Base-by-base conservation (phyloP, 768 basidiomycete genomes). In the Dentipellis sp. region DNA sequence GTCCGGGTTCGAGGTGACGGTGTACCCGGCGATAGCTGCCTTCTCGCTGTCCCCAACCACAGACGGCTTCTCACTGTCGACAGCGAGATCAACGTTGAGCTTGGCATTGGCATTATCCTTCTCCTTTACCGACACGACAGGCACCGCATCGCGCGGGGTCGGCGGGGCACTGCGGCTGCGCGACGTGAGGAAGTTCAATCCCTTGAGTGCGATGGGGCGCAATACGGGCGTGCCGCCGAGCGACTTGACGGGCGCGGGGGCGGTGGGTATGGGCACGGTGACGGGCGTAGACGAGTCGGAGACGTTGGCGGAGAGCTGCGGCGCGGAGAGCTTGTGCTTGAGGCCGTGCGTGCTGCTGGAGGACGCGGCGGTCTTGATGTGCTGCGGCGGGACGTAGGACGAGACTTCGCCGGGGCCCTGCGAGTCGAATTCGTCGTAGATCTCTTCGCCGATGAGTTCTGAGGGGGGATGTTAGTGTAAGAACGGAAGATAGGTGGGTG, bases 381-480 rank as follows among this genome's bases (percentile, higher is more conserved):
- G 67, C 10, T 64, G 64, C 12, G 61, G 61, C 5, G 61, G 61
- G 38, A 65, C 46, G 65, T 61, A 61, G 62, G 65, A 39, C 60
- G 69, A 56, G 62, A 68, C 59, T 47, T 60, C 61, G 11, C 59
- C 56, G 37, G 61, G 58, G 42, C 87, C 89, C 68, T 89, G 81
- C 10, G 79, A 78, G 64, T 93, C 91, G 66, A 90, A 93, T 71
- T 94, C 92, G 64, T 94, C 91, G 58, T 89, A 91, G 53, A 94
- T 93, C 64, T 94, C 92, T 71, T 94, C 91, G 12, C 92, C 92
- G 55, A 94, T 94, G 10, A 94, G 76, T 66, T 94, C 92, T 90
- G 62, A 9, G n/a, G 10, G 29, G 10, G 10, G 4, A 38, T 56
- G 39, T 55, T n/a, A 23, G 39, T 19, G 1, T 9, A 42, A 57